Percentiles rank a stretch among this genome's conserved stretches.
phyloP scores from a whole-genome alignment of 805 yeast species.

The Ogataea chonburiensis region DNA sequence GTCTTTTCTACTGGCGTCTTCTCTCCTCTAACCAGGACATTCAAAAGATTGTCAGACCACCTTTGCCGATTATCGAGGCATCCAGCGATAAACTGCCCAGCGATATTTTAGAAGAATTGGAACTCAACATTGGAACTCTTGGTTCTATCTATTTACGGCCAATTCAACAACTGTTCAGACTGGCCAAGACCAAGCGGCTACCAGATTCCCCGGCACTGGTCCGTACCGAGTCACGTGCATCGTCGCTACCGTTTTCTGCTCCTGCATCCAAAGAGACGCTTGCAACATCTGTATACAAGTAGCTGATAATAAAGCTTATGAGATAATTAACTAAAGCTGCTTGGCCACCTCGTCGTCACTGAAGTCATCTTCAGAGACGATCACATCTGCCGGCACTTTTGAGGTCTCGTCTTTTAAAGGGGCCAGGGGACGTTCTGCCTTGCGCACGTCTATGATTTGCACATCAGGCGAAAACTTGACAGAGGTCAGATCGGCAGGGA shows the following conservation, averaged over 20 bases:
- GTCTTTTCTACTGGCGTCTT: constrained; percentile 81
- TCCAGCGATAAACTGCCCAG: constrained; percentile 73
- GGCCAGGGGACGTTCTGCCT: constrained; percentile 22
- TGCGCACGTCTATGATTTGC: constrained; percentile 46
- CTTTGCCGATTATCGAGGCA: constrained; percentile 60
- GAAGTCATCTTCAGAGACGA: constrained; percentile 22
- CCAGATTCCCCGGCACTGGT: constrained; percentile 49
- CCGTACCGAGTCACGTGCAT: constrained; percentile 8
- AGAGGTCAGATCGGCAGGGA: constrained; percentile 41
- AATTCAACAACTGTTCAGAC: constrained; percentile 73
- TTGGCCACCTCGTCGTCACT: constrained; percentile 24
- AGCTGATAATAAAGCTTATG: too few relatives aligned
- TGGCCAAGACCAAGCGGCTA: constrained; percentile 51
- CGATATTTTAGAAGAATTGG: constrained; percentile 72
- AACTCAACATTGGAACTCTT: constrained; percentile 74
- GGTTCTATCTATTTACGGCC: constrained; percentile 86
- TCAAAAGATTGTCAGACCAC: constrained; percentile 55
- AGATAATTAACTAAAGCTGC: constrained; percentile 7
- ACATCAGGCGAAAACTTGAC: constrained; percentile 66
- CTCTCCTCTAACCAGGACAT: constrained; percentile 49
- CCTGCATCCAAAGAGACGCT: constrained; percentile 6
- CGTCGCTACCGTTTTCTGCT: constrained; percentile 10
- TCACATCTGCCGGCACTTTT: constrained; percentile 5
- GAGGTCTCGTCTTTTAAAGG: constrained; percentile 27
- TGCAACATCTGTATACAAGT: constrained; percentile 9